Conservation (phyloP, 164 flowering plant genomes). For the Taxillus chinensis region DNA sequence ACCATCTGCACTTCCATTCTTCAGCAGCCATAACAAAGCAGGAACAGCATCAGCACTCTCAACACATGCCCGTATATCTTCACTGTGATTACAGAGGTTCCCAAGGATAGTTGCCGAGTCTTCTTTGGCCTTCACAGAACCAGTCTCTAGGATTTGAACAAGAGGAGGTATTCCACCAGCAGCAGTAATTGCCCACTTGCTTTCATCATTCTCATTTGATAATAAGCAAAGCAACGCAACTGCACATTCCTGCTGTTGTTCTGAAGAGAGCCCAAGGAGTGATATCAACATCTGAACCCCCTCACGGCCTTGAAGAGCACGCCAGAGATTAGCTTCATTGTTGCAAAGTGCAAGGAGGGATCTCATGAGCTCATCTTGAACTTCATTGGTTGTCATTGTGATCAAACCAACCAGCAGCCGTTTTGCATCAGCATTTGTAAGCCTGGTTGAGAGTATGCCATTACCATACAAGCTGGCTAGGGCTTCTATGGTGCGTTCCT, state of each 20-base stretch:
- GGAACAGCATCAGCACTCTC: slow-evolving; percentile 99
- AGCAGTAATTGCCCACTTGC: slow-evolving; percentile 99
- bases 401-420: slow-evolving; percentile 88
- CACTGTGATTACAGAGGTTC: slow-evolving; percentile 94
- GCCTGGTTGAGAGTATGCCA: slow-evolving; percentile 50
- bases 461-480: slow-evolving; percentile 96
- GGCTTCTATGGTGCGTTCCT: slow-evolving; percentile 96
- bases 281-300: slow-evolving; percentile 96
- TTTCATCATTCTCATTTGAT: slow-evolving; percentile 90
- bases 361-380: slow-evolving; percentile 77
- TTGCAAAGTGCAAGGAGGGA: slow-evolving; percentile 74
- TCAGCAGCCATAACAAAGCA: slow-evolving; percentile 87
- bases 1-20: slow-evolving; percentile 88
- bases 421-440: slow-evolving; percentile 76
- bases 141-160: slow-evolving; percentile 93
- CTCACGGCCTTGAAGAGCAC: slow-evolving; percentile 93
- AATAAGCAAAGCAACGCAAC: slow-evolving; percentile 83
- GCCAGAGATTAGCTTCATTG: slow-evolving; percentile 79
- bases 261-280: slow-evolving; percentile 97
- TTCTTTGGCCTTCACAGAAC: slow-evolving; percentile 92
- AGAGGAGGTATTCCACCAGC: slow-evolving; percentile 99
- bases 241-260: slow-evolving; percentile 97
- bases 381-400: slow-evolving; percentile 89
- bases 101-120: slow-evolving; percentile 92
- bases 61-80: slow-evolving; percentile 97